A percentile compares a stretch with the other conserved stretches of the same genome.
These are phyloP conservation scores for Knoxdaviesia proteae DNA, from an alignment of 2,329 filamentous ascomycete species.

Conservation along the genomic window DNA sequence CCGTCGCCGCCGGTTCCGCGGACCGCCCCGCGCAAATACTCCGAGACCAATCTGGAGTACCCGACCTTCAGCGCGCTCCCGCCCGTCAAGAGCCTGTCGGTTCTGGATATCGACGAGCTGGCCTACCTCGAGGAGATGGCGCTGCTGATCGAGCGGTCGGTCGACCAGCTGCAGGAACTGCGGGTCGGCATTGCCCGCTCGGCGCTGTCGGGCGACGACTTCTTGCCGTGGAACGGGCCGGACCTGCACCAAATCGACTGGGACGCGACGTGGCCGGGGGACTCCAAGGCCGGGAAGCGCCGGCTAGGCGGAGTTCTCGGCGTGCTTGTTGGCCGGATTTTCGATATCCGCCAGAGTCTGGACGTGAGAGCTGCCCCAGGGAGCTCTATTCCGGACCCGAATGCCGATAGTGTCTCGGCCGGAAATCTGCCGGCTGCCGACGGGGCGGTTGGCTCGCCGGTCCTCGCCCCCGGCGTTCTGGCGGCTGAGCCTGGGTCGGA, in stretches of 20 bases:
- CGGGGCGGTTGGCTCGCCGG: too few relatives aligned
- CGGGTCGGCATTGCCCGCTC: slow-evolving; percentile 47
- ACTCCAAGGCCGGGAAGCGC: slow-evolving; percentile 36
- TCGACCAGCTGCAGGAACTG: slow-evolving; percentile 44
- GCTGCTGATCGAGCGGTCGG: slow-evolving; percentile 51
- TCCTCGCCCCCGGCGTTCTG: too few relatives aligned
- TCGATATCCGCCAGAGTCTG: slow-evolving; percentile 25
- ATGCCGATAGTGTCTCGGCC: too few relatives aligned
- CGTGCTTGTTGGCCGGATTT: slow-evolving; percentile 44
- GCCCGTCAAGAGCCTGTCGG: slow-evolving; percentile 51
- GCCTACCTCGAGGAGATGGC: slow-evolving; percentile 70
- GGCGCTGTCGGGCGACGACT: slow-evolving; percentile 27
- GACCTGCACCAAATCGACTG: slow-evolving; percentile 43
- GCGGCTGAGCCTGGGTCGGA: too few relatives aligned
- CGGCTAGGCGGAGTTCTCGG: slow-evolving; percentile 49
- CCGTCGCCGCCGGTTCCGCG: slow-evolving; percentile 8
- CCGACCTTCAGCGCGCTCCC: slow-evolving; percentile 64
- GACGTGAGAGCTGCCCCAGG: too few relatives aligned
- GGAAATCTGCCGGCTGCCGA: too few relatives aligned
- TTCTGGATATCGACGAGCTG: slow-evolving; percentile 66
- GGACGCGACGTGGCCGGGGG: slow-evolving; percentile 32
- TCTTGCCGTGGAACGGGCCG: slow-evolving; percentile 39
- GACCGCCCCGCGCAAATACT: slow-evolving; percentile 21
- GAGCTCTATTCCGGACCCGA: too few relatives aligned
- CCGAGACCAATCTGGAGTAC: slow-evolving; percentile 45